Conservation (phyloP, 345 rosid species). For the Salix purpurea region DNA sequence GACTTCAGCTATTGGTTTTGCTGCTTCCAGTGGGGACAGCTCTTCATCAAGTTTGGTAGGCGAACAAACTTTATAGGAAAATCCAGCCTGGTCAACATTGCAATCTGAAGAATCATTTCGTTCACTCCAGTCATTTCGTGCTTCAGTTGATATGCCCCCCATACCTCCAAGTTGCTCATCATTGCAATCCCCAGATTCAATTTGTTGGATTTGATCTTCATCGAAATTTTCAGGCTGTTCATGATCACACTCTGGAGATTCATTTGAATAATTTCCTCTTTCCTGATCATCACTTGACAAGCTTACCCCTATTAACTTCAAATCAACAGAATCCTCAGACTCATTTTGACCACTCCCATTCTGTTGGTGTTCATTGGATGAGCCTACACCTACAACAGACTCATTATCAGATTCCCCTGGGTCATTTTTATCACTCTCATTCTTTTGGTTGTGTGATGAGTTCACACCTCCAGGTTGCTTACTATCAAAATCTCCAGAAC, state of each 20-base stretch:
- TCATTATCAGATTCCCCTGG: neutral
- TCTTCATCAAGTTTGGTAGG: neutral
- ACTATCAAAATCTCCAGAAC: constrained; percentile 4
- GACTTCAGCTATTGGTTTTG: no score
- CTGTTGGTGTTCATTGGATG: neutral
- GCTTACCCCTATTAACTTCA: neutral
- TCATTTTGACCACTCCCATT: neutral
- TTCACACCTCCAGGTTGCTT: constrained; percentile 12
- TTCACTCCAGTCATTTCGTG: neutral
- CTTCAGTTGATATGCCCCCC: neutral
- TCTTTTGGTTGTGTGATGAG: neutral
- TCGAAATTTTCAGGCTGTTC: neutral
- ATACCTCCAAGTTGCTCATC: neutral
- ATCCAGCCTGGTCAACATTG: neutral
- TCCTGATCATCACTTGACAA: neutral
- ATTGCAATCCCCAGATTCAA: neutral
- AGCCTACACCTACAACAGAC: neutral
- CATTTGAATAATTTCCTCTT: neutral
- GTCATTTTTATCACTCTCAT: neutral
- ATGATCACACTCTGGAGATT: neutral
- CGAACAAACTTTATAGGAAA: neutral
- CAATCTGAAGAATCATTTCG: neutral
- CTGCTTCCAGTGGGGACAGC: no score
- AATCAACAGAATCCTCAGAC: neutral
- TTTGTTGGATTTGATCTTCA: neutral